Evolutionary conservation across 495 filamentous ascomycete species (phyloP).

Genomic region (Podospora anserina): DNA sequence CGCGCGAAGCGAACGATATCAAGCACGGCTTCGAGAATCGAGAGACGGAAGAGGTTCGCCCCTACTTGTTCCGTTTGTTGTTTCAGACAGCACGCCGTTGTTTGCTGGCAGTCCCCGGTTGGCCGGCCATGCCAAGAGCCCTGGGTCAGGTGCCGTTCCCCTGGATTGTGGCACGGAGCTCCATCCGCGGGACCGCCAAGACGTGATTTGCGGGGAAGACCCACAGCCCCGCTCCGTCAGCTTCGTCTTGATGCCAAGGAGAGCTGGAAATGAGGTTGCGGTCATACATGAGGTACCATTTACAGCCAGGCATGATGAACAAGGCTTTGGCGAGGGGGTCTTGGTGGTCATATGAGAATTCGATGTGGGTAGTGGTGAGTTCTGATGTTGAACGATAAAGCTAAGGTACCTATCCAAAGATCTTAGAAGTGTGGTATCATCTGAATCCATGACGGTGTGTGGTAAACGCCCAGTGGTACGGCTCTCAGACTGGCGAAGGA

Average conservation of each 20-base stretch:
- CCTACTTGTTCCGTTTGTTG: background rate
- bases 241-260: background rate
- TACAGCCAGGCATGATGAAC: no score
- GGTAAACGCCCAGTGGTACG: constrained; percentile 17
- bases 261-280: no score
- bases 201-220: background rate
- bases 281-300: no score
- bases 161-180: background rate
- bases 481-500: constrained; percentile 13
- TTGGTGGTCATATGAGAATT: no score
- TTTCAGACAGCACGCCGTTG: background rate
- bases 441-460: constrained; percentile 21
- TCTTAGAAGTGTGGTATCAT: constrained; percentile 21
- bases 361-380: no score
- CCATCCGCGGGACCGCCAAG: background rate
- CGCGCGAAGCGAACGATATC: background rate
- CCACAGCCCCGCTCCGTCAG: background rate
- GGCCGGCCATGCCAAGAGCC: background rate
- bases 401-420: background rate
- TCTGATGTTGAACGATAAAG: no score
- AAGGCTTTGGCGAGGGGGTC: no score
- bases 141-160: background rate
- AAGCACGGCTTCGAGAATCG: background rate
- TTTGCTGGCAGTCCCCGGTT: background rate
- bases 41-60: background rate